Evolutionary conservation across 2,329 filamentous ascomycete genomes (phyloP), one percentile per base, ranked within the genome.

Genomic region (Apiospora sp.): DNA sequence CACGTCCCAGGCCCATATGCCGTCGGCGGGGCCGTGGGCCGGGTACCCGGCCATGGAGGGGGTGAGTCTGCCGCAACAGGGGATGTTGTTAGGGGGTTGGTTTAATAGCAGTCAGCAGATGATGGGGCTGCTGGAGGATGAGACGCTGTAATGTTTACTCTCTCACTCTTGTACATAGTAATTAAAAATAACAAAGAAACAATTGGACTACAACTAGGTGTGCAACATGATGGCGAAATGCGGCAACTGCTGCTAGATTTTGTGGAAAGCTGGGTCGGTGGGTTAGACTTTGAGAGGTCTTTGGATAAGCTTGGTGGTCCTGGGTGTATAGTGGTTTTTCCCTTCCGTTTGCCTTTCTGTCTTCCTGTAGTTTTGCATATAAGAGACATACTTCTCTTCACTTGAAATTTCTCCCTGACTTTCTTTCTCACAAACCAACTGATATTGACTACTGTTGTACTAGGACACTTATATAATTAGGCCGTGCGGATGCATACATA

Each of bases 61-160:
- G 34, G 58, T 64, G 58, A 64, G 10, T 8, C 1, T 19, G 72
- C 74, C n/a, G 67, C 73, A 78, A 72, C 78, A 83, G 73, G 79
- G 82, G 34, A 81, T 86, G 44, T 87, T 90, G 67, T 80, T 92
- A 73, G 88, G 88, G 2, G 90, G 91, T 74, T 92, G 91, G 91
- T 92, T 92, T 75, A 90, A 88, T 4, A 89, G 90, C 1, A 92
- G 89, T 73, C 86, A 87, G 71, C 90, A 92, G 76, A 88, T 93
- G 83, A 87, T 92, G 83, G 89, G 89, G 0, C 77, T 92, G 72
- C 79, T 92, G 78, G 91, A 93, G 77, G 89, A 92, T 72, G 90
- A 92, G 48, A 27, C 30, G 16, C 14, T 70, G n/a, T 70, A 34
- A 24, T 41, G 2, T 4, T 1, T 41, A 41, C 37, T 41, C 37